Percentiles rank a stretch among this genome's conserved stretches.
phyloP scores from a whole-genome alignment of 2,329 filamentous ascomycete species.

The Alternaria brassicicola region DNA sequence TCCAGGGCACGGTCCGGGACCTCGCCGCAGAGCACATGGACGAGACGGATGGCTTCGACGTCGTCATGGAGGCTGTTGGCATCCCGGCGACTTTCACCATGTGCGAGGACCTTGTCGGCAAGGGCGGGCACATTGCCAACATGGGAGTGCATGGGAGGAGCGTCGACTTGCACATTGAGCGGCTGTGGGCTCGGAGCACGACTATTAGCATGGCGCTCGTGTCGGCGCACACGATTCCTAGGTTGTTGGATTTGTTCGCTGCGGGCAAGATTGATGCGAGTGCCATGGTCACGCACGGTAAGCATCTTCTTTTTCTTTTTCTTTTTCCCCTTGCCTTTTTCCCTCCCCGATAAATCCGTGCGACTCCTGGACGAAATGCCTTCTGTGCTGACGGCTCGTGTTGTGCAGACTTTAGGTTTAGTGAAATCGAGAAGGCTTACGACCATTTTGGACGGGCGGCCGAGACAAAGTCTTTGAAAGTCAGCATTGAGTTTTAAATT shows the following conservation, averaged over 20 bases:
- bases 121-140: conserved; percentile 62
- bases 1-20: neutral
- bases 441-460: conserved; percentile 52
- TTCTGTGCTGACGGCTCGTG: conserved; percentile 54
- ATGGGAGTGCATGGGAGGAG: conserved; percentile 64
- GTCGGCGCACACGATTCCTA: neutral
- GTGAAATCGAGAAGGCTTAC: conserved; percentile 55
- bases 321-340: too few species aligned
- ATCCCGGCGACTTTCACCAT: conserved; percentile 60
- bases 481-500: conserved; percentile 51
- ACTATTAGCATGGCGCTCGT: conserved; percentile 49
- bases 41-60: conserved; percentile 60
- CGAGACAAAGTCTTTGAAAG: conserved; percentile 54
- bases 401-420: conserved; percentile 55
- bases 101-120: conserved; percentile 60
- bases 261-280: conserved; percentile 57
- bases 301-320: conserved; percentile 49
- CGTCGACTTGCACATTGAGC: conserved; percentile 59
- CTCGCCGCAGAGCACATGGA: neutral
- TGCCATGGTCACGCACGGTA: conserved; percentile 58
- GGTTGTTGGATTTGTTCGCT: conserved; percentile 49
- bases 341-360: too few species aligned
- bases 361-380: neutral
- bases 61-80: conserved; percentile 65
- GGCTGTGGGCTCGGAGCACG: conserved; percentile 61